phyloP scores from a whole-genome alignment of 1,139 yeast genomes.

The Blastobotrys capitulatus region DNA sequence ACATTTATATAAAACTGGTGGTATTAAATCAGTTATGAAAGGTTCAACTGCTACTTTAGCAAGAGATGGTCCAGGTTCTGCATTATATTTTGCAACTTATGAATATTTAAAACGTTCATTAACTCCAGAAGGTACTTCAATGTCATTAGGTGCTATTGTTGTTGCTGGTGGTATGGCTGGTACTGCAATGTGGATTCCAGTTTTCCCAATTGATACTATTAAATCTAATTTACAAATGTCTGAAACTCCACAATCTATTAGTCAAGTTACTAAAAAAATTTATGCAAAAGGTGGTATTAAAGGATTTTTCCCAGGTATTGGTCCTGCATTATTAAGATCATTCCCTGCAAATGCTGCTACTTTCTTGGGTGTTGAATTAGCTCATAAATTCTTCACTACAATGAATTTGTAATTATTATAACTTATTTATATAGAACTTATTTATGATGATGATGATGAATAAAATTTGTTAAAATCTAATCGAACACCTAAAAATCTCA shows the following conservation, averaged over 20 bases:
- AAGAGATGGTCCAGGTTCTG: conserved; percentile 98
- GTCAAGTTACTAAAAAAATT: conserved; percentile 59
- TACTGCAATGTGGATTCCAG: conserved; percentile 93
- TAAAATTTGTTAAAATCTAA: conserved; percentile 36
- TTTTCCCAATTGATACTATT: conserved; percentile 94
- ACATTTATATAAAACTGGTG: conserved; percentile 75
- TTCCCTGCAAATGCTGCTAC: conserved; percentile 99
- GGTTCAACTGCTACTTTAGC: conserved; percentile 92
- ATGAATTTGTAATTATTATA: conserved; percentile 11
- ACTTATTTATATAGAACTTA: not conserved
- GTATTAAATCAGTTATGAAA: conserved; percentile 76
- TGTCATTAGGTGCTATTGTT: conserved; percentile 70
- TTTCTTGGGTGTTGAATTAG: conserved; percentile 89
- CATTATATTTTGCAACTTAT: conserved; percentile 91
- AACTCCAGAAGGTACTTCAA: conserved; percentile 47
- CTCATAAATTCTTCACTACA: conserved; percentile 55
- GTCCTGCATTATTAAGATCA: conserved; percentile 89
- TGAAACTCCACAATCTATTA: conserved; percentile 51
- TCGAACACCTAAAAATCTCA: conserved; percentile 35
- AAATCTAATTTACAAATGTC: conserved; percentile 81
- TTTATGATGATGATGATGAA: conserved; percentile 1
- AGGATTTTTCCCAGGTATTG: conserved; percentile 85
- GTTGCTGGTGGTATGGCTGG: conserved; percentile 96
- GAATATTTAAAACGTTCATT: conserved; percentile 67
- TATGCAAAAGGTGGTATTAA: conserved; percentile 70